Evolutionary conservation across 1,284 basidiomycete genomes (phyloP).

Genomic region (Apiotrichum montevideense): DNA sequence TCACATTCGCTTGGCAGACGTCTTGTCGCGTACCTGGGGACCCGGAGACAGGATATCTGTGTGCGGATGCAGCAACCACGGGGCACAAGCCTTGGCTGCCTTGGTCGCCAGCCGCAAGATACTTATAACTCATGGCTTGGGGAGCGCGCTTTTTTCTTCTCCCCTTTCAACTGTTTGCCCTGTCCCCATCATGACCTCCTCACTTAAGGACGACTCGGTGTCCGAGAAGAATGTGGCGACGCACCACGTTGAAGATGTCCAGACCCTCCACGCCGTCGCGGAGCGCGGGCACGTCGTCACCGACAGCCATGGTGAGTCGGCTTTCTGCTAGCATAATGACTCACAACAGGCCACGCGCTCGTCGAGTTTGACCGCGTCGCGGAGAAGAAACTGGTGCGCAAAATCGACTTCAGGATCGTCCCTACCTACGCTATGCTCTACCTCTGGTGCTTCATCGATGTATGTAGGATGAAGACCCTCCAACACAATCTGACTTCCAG

Average conservation of each 20-base stretch:
- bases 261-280: slow-evolving; percentile 3
- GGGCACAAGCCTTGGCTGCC: too few relatives aligned
- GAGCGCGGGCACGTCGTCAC: slow-evolving; percentile 12
- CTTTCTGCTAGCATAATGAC: too few relatives aligned
- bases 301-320: slow-evolving; percentile 5
- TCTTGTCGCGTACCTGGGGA: too few relatives aligned
- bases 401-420: slow-evolving; percentile 21
- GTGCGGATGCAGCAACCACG: too few relatives aligned
- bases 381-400: slow-evolving; percentile 19
- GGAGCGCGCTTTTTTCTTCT: too few relatives aligned
- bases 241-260: not conserved
- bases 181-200: not conserved
- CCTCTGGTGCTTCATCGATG: slow-evolving; percentile 17
- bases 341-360: slow-evolving; percentile 6
- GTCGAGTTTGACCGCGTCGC: slow-evolving; percentile 14
- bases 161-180: not conserved
- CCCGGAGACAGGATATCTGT: too few relatives aligned
- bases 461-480: not conserved
- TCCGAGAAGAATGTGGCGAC: not conserved
- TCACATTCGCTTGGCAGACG: too few relatives aligned
- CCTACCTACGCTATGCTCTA: slow-evolving; percentile 18
- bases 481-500: not conserved
- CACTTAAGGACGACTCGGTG: not conserved
- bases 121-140: too few relatives aligned
- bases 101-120: too few relatives aligned